phyloP scores from a whole-genome alignment of 306 rosid genomes.

The Quercus engelmannii region DNA sequence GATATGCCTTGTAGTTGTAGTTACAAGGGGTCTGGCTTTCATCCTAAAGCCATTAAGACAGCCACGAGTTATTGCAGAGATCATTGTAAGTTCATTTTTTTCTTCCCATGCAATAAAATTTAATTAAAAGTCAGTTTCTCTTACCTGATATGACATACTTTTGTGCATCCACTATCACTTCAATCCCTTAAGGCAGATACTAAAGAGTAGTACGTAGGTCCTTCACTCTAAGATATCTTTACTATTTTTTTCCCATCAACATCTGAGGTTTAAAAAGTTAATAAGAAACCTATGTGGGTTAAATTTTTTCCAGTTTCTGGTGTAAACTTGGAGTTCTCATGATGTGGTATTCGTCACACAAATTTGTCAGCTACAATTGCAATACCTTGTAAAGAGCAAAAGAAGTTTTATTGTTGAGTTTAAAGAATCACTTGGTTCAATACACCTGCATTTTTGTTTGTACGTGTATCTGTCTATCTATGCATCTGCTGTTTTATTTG shows the following conservation, averaged over 20 bases:
- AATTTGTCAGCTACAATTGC: neutral
- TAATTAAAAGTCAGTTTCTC: neutral
- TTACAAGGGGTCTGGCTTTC: slow-evolving; percentile 49
- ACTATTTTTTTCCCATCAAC: no score
- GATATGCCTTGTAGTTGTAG: slow-evolving; percentile 38
- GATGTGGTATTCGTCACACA: neutral
- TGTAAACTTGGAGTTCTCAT: neutral
- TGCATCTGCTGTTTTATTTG: no score
- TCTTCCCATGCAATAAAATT: neutral
- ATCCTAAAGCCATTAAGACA: slow-evolving; percentile 48
- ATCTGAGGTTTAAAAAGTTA: no score
- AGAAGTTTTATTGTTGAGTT: neutral
- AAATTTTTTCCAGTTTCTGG: neutral
- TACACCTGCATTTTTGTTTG: no score
- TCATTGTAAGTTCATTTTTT: slow-evolving; percentile 54
- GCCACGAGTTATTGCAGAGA: slow-evolving; percentile 58
- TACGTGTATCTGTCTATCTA: no score
- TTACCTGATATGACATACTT: neutral
- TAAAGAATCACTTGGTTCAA: neutral
- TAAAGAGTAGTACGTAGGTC: neutral
- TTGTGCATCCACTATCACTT: neutral
- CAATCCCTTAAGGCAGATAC: neutral
- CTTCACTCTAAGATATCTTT: neutral
- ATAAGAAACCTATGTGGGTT: neutral
- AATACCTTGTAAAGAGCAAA: neutral